Base-by-base conservation (phyloP, 306 rosid genomes). In the Lotus japonicus region DNA sequence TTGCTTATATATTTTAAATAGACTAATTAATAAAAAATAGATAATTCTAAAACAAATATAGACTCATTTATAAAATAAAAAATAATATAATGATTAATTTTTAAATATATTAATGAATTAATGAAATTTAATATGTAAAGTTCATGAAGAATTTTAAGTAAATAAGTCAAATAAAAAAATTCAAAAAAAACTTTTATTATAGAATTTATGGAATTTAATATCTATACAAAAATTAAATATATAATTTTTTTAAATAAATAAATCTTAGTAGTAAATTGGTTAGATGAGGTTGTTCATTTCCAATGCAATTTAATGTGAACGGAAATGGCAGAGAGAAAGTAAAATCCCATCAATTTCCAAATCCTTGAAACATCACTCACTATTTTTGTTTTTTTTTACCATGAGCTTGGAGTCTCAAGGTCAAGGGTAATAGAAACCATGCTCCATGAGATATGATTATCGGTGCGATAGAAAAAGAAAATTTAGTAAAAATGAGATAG, bases 301-400 rank as follows among this genome's bases (percentile, higher is more conserved):
- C 14, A 42, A 46, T 69, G 73, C 31, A 56, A 64, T 44, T 70
- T 65, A 11, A 52, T 68, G 52, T 21, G 60, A 35, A 38, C 65
- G 68, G 76, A 66, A 56, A 69, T 72, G 68, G 19, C 77, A 71
- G 60, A 66, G 52, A 53, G 68, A 80, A 86, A 53, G 71, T 10
- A 38, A 54, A 61, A 68, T 68, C 61, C 74, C 57, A 73, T 73
- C 73, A 75, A 56, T 38, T 70, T 70, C 85, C 79, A 68, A 63
- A 35, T 38, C 59, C 73, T 56, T 58, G 85, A 82, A 84, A 80
- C 64, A 64, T 71, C 81, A 73, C 33, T 51, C 66, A 66, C 26
- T 42, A 18, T 70, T 61, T 46, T 59, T 38, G 21, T 63, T 46
- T 58, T 52, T 57, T 58, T 52, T 57, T 63, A 58, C 46, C 48